Evolutionary conservation across 106 monocot genomes (phyloP), one percentile per base, ranked within the genome.

Genomic region (Acorus gramineus): DNA sequence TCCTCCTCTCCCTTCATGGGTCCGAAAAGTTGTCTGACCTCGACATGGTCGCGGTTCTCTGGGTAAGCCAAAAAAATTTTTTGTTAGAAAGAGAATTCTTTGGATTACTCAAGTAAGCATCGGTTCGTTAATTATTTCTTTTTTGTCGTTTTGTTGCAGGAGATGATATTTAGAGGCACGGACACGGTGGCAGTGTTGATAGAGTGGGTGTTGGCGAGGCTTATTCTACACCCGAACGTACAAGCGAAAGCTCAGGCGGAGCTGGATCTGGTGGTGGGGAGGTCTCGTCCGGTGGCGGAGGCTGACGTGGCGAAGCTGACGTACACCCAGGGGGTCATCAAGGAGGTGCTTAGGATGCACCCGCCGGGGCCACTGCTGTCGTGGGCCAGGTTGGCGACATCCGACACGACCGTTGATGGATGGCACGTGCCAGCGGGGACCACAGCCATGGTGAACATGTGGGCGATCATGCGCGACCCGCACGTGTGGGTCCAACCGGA

Each of bases 131-230:
- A 2, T 53, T 65, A 57, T 8, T 68, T 56, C 5, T 57, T 47
- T n/a, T 14, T 28, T 14, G 0, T 63, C 50, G 5, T 11, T 49
- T 5, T 53, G 6, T 53, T 28, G 5, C 64, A 89, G 90, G 90
- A 90, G 68, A 90, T 90, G 90, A 75, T 90, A 73, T 90, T 90
- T 66, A 50, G 90, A 46, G 90, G 90, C 6, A 83, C 83, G 65
- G 90, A 90, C 72, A 90, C 90, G 5, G 73, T 86, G 49, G 83
- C 83, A 47, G 82, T 90, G 52, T 62, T 86, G 50, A 75, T 84
- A 43, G 90, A 90, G 64, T 90, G 90, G 90, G 57, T 73, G 43
- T 63, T 86, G 46, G 90, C 86, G n/a, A 58, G 86, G 42, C 61
- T 83, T 5, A 76, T 74, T 46, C 61, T 83, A 8, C 90, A 90